Evolutionary conservation across 345 rosid species (phyloP), one percentile per base, ranked within the genome.

Genomic region (Hevea brasiliensis): DNA sequence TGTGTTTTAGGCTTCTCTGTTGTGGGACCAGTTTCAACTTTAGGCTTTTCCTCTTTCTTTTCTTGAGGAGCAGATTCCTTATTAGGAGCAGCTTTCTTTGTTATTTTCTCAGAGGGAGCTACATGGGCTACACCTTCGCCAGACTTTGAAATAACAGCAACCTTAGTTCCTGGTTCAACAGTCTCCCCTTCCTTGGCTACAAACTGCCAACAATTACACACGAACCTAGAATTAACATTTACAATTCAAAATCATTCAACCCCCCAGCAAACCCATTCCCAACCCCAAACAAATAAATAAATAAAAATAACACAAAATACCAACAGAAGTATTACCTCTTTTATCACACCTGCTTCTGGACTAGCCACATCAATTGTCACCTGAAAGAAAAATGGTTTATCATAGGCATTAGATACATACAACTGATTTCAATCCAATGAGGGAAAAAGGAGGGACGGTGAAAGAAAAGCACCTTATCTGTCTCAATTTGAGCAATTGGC

Each of bases 171-270:
- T 0, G 99, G 97, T 69, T 91, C 98, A 59, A 96, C 99, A 47
- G 97, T 96, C 60, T 93, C 99, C 20, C 99, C 99, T 86, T 90
- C 99, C 80, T 90, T 93, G 65, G 93, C 99, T 61, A 89, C 73
- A 72, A 86, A 85, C 99, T 93, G 86, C 56, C n/a, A 78, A 51
- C 66, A 65, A 72, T 53, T 8, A 67, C 44, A 72, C 35, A 32
- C 45, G 54, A 44, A 61, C 35, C 23, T 55, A 7, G 27, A 42
- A 68, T 51, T 45, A 42, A 14, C 20, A 53, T n/a, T 58, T 29
- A 40, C 12, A 50, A 37, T 47, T 67, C 59, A 59, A 37, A 50
- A n/a, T n/a, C n/a, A n/a, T n/a, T 65, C 56, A 54, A 11, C 45
- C 24, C 45, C 14, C n/a, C 13, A 29, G 7, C 42, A 42, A 37